Base-by-base conservation (phyloP, 768 basidiomycete species). In the Phaeotremella fagi region DNA sequence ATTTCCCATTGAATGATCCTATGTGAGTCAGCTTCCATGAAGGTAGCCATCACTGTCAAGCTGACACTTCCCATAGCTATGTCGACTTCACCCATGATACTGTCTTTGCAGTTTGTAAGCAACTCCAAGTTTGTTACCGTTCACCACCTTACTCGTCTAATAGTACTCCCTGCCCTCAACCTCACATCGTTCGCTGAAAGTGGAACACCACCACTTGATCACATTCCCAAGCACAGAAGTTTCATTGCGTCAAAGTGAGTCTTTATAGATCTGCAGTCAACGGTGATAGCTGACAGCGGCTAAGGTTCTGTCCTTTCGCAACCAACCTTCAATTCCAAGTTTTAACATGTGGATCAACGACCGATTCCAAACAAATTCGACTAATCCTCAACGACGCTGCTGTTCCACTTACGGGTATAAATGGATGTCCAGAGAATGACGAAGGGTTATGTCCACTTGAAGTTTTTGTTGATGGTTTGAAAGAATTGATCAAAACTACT, bases 361-460 rank as follows among this genome's bases (percentile, higher is more conserved):
- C 36, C 42, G 53, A 26, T 76, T 79, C 38, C 20, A 68, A 73
- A 14, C 83, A 89, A 59, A 86, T 92, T 57, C 83, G 90, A 3
- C 78, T 90, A 62, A 83, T 92, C 57, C 80, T 92, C 71, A 92
- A 94, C 75, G 90, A 95, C 64, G 90, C 83, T 0, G 85, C 87
- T 1, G 83, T 83, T 0, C 90, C 90, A 3, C 79, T 92, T 20
- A 86, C 83, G 0, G 83, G 85, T 9, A 81, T 92, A 58, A 78
- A 78, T 14, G 87, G 86, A 4, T 94, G 90, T 63, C 82, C 82
- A 0, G 71, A 79, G 52, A 81, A 87, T 70, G 79, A 80, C 50
- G 82, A 88, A 49, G 90, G 90, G 6, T 78, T 89, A 76, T 95
- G 90, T 59, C 79, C 83, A 2, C 75, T 92, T 2, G 79, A 80